Base-by-base conservation (phyloP, 345 rosid species). In the Acer yangbiense region DNA sequence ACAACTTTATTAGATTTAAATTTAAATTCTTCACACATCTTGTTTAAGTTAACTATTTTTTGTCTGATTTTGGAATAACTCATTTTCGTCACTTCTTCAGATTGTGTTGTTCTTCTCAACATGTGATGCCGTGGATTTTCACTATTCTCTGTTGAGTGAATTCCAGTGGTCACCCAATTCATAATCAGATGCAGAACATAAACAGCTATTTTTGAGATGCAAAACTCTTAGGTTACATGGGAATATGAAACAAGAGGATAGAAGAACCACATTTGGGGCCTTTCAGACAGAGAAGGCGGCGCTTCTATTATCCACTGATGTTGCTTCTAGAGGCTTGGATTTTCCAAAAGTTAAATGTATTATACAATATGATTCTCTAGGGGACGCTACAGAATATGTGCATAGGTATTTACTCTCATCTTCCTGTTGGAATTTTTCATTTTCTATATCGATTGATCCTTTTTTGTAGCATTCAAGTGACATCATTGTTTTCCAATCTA, bases 301-400 rank as follows among this genome's bases (percentile, higher is more conserved):
- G 68, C 95, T 96, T 75, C 93, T 96, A 48, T 76, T 96, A 78
- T 90, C 93, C 72, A 92, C 97, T 18, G 99, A 96, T 85, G 85
- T 94, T 80, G 88, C 97, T 68, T 95, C 99, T 62, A 91, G 99
- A 83, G 99, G 99, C 73, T 80, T 96, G 66, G 99, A 96, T 84
- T 88, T 94, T 86, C 99, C 97, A 20, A 90, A 92, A 84, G 99
- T 96, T 65, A 87, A 85, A 82, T 96, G 97, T 79, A 96, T 94
- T 76, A 88, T 94, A 78, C 99, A 96, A 79, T 96, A 96, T 66
- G 99, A 96, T 87, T 94, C 96, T 77, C 97, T 98, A 7, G 99
- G 99, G 80, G 99, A 95, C 86, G 99, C 99, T 68, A 92, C 97
- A 9, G 99, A 95, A 86, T 95, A 95, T 78, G 99, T 94, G 72